Evolutionary conservation across 192 early-diverging fungal species (phyloP).

Genomic region (Linnemannia elongata): DNA sequence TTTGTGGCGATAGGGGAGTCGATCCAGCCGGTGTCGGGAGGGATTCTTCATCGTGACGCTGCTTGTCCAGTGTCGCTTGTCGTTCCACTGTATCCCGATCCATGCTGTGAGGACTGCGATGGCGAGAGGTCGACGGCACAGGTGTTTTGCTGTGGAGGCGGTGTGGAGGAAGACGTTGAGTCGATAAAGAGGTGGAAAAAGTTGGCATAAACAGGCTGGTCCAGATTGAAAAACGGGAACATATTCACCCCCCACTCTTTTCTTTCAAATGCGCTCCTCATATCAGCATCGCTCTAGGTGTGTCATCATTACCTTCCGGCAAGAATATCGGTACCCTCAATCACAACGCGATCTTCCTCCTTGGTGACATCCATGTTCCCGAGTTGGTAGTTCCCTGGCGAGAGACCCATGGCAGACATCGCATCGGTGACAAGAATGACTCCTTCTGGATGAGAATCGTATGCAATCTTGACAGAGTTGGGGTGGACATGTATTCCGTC

Average conservation of each 20-base stretch:
- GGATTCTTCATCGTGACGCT: constrained; percentile 8
- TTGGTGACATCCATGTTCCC: constrained; percentile 49
- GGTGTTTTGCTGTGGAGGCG: constrained; percentile 1
- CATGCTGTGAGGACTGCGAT: neutral
- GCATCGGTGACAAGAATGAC: constrained; percentile 88
- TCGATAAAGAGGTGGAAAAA: constrained; percentile 30
- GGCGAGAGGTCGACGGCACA: neutral
- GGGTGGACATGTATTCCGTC: constrained; percentile 88
- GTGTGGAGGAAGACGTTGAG: neutral
- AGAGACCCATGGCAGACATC: constrained; percentile 80
- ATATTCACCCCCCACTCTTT: neutral
- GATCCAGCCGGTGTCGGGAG: constrained; percentile 49
- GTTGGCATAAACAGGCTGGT: constrained; percentile 30
- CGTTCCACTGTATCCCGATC: neutral
- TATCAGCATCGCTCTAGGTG: neutral
- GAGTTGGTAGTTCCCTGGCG: constrained; percentile 61
- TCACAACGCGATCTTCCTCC: constrained; percentile 33
- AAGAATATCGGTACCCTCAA: constrained; percentile 22
- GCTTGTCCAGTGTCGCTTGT: neutral
- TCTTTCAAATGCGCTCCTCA: neutral
- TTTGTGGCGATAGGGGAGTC: constrained; percentile 26
- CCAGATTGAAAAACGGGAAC: neutral
- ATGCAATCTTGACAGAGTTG: constrained; percentile 85
- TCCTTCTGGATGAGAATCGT: constrained; percentile 82
- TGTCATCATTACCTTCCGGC: constrained; percentile 38